These are phyloP conservation scores for Chloranthus sessilifolius DNA, from an alignment of 164 flowering plant species.

Conservation along the genomic window DNA sequence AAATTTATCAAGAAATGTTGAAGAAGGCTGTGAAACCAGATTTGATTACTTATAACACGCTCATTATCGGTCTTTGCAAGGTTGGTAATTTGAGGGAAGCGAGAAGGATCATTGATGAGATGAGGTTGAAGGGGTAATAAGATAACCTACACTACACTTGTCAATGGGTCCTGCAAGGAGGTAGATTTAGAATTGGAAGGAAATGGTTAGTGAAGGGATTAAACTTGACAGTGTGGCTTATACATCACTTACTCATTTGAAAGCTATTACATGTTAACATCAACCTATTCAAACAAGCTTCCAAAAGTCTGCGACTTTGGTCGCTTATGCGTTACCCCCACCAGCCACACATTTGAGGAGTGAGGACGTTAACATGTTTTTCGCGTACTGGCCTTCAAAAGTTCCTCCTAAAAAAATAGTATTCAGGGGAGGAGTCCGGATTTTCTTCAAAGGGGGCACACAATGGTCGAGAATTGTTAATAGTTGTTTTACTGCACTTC, in stretches of 20 bases:
- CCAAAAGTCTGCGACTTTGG: too few relatives aligned
- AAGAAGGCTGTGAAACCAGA: slow-evolving; percentile 47
- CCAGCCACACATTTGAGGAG: too few relatives aligned
- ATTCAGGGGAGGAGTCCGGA: too few relatives aligned
- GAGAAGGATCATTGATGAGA: slow-evolving; percentile 40
- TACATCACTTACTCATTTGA: slow-evolving; percentile 72
- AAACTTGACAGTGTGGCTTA: slow-evolving; percentile 62
- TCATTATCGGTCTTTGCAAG: slow-evolving; percentile 68
- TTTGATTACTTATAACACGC: slow-evolving; percentile 52
- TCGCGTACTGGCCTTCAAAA: too few relatives aligned
- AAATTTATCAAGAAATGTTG: slow-evolving; percentile 49
- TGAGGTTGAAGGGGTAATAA: slow-evolving; percentile 50
- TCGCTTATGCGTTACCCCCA: too few relatives aligned
- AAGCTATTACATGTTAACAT: too few relatives aligned
- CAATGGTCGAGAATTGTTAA: too few relatives aligned
- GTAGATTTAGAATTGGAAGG: slow-evolving; percentile 50
- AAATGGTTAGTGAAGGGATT: slow-evolving; percentile 49
- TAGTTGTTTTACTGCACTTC: too few relatives aligned
- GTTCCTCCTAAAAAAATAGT: too few relatives aligned
- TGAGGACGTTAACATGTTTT: too few relatives aligned
- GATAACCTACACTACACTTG: slow-evolving; percentile 66
- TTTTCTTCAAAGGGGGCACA: too few relatives aligned
- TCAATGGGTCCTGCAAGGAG: slow-evolving; percentile 71
- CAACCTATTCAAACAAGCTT: too few relatives aligned
- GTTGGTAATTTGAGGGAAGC: slow-evolving; percentile 49